Percentiles rank a stretch among this genome's conserved stretches.
phyloP scores from a whole-genome alignment of 2,329 filamentous ascomycete species.

The Claviceps arundinis region DNA sequence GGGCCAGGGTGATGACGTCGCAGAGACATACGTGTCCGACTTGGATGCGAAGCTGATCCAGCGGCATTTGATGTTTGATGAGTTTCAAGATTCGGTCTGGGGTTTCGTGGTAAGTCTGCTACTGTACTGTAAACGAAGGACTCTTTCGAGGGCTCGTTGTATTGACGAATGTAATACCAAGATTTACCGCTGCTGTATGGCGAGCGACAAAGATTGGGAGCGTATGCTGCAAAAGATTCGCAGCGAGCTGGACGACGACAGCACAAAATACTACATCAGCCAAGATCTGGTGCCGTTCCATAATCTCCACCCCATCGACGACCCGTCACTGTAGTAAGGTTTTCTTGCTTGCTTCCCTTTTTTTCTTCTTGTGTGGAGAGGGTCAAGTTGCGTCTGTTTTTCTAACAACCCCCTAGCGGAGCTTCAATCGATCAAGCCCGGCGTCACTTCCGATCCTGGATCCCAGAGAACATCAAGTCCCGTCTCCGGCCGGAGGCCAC shows the following conservation, averaged over 20 bases:
- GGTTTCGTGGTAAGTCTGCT: constrained; percentile 1
- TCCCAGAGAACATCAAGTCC: background rate
- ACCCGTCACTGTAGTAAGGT: background rate
- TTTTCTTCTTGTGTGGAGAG: background rate
- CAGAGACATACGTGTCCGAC: background rate
- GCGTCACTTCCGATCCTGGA: constrained; percentile 2
- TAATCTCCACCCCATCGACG: constrained; percentile 1
- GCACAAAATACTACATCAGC: background rate
- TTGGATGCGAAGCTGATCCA: background rate
- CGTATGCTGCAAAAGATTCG: background rate
- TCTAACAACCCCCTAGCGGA: background rate
- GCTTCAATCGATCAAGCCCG: constrained; percentile 1
- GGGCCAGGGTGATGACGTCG: background rate
- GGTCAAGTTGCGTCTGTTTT: background rate
- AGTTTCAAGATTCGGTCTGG: background rate
- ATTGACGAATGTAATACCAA: background rate
- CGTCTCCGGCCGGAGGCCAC: background rate
- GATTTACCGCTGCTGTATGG: constrained; percentile 1
- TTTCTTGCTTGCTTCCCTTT: background rate
- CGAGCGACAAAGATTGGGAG: no score
- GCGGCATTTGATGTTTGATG: background rate
- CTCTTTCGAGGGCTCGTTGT: background rate
- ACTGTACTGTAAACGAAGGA: no score
- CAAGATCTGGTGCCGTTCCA: background rate
- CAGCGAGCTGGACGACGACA: background rate